Percentiles rank a stretch among this genome's conserved stretches.
Evolutionary conservation across 2,329 filamentous ascomycete species (phyloP).

Genomic region (Dactylellina haptotyla): DNA sequence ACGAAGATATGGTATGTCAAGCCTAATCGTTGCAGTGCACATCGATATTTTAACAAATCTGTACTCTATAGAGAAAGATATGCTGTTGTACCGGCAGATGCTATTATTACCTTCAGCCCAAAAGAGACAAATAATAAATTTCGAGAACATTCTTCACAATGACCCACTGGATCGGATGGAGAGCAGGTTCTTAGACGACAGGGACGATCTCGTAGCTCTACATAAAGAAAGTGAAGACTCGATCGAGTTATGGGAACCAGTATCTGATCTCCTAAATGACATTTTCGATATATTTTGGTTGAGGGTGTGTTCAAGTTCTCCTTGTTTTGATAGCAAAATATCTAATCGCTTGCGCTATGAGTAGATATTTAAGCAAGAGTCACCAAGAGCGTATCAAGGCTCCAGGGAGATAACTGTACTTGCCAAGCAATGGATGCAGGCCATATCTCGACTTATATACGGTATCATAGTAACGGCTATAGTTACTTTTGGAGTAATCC

Average conservation of each 20-base stretch:
- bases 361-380: slow-evolving; percentile 24
- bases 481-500: slow-evolving; percentile 11
- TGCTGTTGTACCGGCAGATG: slow-evolving; percentile 37
- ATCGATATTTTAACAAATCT: background rate
- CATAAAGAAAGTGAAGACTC: slow-evolving; percentile 25
- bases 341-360: background rate
- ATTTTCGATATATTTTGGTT: background rate
- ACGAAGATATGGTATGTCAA: slow-evolving; percentile 21
- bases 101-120: slow-evolving; percentile 5
- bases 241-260: slow-evolving; percentile 23
- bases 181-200: slow-evolving; percentile 20
- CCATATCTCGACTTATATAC: slow-evolving; percentile 8
- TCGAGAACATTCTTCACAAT: slow-evolving; percentile 1
- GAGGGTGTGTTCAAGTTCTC: background rate
- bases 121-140: slow-evolving; percentile 31
- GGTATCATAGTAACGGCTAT: slow-evolving; percentile 9
- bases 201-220: slow-evolving; percentile 22
- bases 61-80: slow-evolving; percentile 16
- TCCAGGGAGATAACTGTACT: slow-evolving; percentile 3
- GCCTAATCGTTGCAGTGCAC: background rate
- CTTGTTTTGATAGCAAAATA: background rate
- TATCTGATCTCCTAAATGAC: slow-evolving; percentile 5
- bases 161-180: slow-evolving; percentile 11
- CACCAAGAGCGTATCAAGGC: slow-evolving; percentile 3
- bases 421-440: slow-evolving; percentile 16